These are phyloP conservation scores for Pittosporum tobira DNA, from an alignment of 129 eudicot species.

Conservation along the genomic window DNA sequence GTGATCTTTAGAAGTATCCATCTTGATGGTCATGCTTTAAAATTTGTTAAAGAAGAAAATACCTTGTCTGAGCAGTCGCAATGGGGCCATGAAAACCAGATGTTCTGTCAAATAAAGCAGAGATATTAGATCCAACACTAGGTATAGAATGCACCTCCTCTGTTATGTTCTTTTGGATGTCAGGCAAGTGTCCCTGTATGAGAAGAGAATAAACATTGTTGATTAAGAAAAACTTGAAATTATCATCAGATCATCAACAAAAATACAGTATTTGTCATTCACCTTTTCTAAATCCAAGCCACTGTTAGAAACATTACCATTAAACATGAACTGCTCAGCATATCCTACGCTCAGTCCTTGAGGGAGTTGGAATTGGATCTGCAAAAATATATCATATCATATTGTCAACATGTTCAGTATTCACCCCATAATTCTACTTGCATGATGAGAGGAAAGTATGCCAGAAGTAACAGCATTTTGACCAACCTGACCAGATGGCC, in stretches of 20 bases:
- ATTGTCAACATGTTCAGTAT: background rate
- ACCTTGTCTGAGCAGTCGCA: conserved; percentile 49
- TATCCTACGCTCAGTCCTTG: conserved; percentile 20
- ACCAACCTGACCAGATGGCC: conserved; percentile 30
- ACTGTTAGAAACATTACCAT: conserved; percentile 17
- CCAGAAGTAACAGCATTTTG: background rate
- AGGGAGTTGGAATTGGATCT: conserved; percentile 10
- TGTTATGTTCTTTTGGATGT: conserved; percentile 23
- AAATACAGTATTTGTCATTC: conserved; percentile 1
- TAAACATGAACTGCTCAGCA: conserved; percentile 20
- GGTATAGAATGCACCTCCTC: conserved; percentile 29
- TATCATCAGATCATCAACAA: conserved; percentile 1
- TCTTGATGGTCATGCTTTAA: background rate
- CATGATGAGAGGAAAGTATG: background rate
- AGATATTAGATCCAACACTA: conserved; percentile 23
- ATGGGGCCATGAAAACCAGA: conserved; percentile 23
- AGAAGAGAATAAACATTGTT: conserved; percentile 1
- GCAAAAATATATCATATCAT: background rate
- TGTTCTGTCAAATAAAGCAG: conserved; percentile 31
- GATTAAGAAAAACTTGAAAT: background rate
- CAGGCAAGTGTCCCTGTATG: conserved; percentile 28
- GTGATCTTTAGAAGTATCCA: background rate
- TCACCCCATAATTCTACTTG: background rate
- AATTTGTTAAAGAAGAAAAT: background rate
- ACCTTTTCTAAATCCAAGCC: conserved; percentile 29